These are phyloP conservation scores for Penstemon newberryi DNA, from an alignment of 257 asterid species.

Conservation along the genomic window DNA sequence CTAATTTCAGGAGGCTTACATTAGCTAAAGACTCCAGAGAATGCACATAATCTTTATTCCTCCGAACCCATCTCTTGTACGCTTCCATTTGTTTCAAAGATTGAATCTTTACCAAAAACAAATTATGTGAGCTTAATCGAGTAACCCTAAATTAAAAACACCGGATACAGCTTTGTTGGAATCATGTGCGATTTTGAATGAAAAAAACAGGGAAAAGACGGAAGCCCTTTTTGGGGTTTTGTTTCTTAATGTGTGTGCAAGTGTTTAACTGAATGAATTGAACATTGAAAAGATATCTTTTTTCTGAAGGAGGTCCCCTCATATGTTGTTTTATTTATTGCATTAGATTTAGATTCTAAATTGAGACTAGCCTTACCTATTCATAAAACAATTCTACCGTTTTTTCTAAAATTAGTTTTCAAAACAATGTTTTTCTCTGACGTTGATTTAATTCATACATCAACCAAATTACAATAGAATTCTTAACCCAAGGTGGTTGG, in stretches of 20 bases:
- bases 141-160: constrained; percentile 38
- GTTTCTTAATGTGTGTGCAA: constrained; percentile 25
- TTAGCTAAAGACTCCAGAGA: constrained; percentile 86
- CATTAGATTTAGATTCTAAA: too few relatives aligned
- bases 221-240: constrained; percentile 28
- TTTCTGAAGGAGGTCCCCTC: too few relatives aligned
- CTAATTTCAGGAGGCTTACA: constrained; percentile 50
- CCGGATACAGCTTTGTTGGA: not conserved
- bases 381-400: too few relatives aligned
- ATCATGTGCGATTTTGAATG: constrained; percentile 21
- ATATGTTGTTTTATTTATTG: too few relatives aligned
- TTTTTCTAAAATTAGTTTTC: too few relatives aligned
- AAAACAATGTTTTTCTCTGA: too few relatives aligned
- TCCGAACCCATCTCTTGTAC: constrained; percentile 89
- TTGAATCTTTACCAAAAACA: constrained; percentile 22
- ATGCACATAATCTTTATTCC: constrained; percentile 74
- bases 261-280: too few relatives aligned
- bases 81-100: constrained; percentile 64
- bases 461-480: too few relatives aligned
- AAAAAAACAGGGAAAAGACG: constrained; percentile 10
- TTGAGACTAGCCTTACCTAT: too few relatives aligned
- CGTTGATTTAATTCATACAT: too few relatives aligned
- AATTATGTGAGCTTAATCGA: not conserved
- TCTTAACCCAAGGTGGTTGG: too few relatives aligned
- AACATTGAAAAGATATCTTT: too few relatives aligned